Base-by-base conservation (phyloP, 2,329 filamentous ascomycete genomes). In the Aureobasidium sp. region DNA sequence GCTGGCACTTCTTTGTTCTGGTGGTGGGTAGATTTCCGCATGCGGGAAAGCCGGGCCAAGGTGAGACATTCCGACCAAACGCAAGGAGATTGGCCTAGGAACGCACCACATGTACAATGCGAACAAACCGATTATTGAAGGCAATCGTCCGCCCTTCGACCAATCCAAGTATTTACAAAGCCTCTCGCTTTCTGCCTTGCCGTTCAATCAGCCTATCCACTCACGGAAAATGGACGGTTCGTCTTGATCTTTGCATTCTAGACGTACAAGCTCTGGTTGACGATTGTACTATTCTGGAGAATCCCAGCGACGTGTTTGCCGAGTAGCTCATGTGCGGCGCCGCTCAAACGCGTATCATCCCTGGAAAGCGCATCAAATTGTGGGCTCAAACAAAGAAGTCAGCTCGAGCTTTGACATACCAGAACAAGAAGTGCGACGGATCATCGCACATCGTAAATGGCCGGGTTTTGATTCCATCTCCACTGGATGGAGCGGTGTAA, bases 11-110 rank as follows among this genome's bases (percentile, higher is more conserved):
- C 69, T 72, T 72, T 70, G 67, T 70, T 71, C 68, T 71, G 66
- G 67, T 69, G 66, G 65, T 67, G 63, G 60, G 65, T 64, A 63
- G 63, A 62, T 63, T 62, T 63, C 69, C 69, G 69, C 66, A 70
- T 67, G 62, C 68, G 67, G 69, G 64, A 64, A 65, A 64, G 66
- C 64, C 65, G 65, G 64, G 64, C 60, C 60, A 62, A 62, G 67
- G 62, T 68, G 66, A 69, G 67, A 70, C 69, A 71, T 70, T 69
- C 68, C 65, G 64, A 63, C 64, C 63, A 66, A 65, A 68, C 65
- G 66, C 66, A 68, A 69, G 67, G 68, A 65, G 65, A 62, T 64
- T 62, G 43, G 54, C 60, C 61, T 61, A 69, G 64, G 66, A 68
- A 69, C 67, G 67, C 64, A 64, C 43, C 59, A 64, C 62, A 60